Percentiles rank a stretch among this genome's conserved stretches.
phyloP scores from a whole-genome alignment of 148 eudicot genomes.

The Pouteria glomerata region DNA sequence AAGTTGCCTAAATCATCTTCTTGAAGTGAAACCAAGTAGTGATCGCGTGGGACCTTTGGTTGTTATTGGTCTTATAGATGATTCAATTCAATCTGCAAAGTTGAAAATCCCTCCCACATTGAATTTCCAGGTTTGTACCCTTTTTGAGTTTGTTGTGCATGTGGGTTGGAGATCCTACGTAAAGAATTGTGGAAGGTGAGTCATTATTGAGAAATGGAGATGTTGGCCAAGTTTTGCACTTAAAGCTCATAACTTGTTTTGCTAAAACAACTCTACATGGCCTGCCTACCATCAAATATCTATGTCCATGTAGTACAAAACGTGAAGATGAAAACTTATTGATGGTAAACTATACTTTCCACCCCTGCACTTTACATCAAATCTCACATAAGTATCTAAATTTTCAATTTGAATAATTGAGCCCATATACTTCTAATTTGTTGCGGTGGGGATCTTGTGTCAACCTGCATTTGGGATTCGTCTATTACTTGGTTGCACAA shows the following conservation, averaged over 20 bases:
- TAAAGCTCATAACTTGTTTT: background rate
- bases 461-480: no score
- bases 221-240: no score
- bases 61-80: slow-evolving; percentile 56
- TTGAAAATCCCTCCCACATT: slow-evolving; percentile 39
- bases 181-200: background rate
- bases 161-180: background rate
- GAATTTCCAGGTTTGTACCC: slow-evolving; percentile 57
- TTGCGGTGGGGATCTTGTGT: no score
- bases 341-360: no score
- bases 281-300: background rate
- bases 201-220: background rate
- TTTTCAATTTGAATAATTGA: no score
- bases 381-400: no score
- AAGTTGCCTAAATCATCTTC: slow-evolving; percentile 41
- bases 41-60: slow-evolving; percentile 75
- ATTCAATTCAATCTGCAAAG: slow-evolving; percentile 27
- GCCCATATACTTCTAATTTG: no score
- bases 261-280: background rate
- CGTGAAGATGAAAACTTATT: background rate
- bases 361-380: no score
- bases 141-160: background rate
- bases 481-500: no score
- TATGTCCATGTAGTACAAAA: background rate
- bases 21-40: slow-evolving; percentile 45